These are phyloP conservation scores for Castanea sativa DNA, from an alignment of 306 rosid species.

Conservation along the genomic window DNA sequence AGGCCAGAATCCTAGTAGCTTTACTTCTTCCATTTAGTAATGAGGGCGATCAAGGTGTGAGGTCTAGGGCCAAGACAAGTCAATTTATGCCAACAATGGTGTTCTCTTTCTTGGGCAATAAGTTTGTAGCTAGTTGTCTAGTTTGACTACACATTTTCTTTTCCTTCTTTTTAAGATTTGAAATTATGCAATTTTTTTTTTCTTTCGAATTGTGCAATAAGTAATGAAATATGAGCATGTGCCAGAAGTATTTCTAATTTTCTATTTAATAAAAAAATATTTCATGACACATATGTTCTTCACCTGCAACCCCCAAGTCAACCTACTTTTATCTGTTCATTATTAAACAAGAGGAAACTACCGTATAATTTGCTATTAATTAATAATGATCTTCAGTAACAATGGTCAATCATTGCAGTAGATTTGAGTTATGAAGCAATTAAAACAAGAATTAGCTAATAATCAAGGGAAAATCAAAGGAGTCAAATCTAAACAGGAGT, in stretches of 20 bases:
- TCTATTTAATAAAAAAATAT: too few relatives aligned
- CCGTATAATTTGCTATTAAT: too few relatives aligned
- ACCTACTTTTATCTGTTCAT: too few relatives aligned
- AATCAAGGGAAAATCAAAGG: too few relatives aligned
- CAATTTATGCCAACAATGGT: not conserved
- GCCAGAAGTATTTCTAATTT: not conserved
- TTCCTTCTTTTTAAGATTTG: not conserved
- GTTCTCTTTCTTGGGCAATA: not conserved
- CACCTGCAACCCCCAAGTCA: too few relatives aligned
- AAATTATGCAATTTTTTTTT: not conserved
- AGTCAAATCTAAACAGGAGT: too few relatives aligned
- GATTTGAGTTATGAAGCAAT: too few relatives aligned
- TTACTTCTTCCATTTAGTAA: conserved; percentile 47
- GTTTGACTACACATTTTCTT: not conserved
- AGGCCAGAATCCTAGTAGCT: conserved; percentile 42
- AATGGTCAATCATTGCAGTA: too few relatives aligned
- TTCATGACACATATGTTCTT: too few relatives aligned
- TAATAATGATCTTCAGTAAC: too few relatives aligned
- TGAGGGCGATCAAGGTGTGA: not conserved
- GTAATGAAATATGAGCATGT: not conserved
- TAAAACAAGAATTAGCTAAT: too few relatives aligned
- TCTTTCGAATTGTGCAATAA: not conserved
- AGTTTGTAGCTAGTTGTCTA: not conserved
- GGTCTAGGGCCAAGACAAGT: not conserved
- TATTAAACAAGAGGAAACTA: too few relatives aligned